Evolutionary conservation across 306 rosid genomes (phyloP).

Genomic region (Acmispon strigosus): DNA sequence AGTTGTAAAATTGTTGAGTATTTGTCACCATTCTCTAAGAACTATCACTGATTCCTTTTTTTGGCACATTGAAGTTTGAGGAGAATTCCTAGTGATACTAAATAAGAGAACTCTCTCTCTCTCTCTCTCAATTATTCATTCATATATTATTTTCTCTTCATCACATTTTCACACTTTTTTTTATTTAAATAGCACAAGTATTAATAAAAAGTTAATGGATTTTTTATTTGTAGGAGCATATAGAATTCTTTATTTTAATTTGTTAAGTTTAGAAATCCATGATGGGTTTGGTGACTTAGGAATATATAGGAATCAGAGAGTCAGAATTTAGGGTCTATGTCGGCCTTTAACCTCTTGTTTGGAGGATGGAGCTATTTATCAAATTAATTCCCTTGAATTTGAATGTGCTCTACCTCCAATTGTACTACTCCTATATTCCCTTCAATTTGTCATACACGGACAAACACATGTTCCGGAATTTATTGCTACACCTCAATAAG

Average conservation of each 20-base stretch:
- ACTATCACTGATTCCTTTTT: too few relatives aligned
- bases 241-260: too few relatives aligned
- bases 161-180: too few relatives aligned
- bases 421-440: neutral
- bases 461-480: neutral
- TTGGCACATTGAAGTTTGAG: too few relatives aligned
- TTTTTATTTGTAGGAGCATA: too few relatives aligned
- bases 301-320: neutral
- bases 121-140: too few relatives aligned
- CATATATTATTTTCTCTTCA: too few relatives aligned
- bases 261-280: neutral
- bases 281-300: neutral
- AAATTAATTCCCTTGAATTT: neutral
- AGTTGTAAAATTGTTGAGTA: neutral
- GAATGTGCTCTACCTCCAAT: neutral
- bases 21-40: neutral
- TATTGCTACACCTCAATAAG: too few relatives aligned
- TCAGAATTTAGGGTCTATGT: slow-evolving; percentile 14
- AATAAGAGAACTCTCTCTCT: neutral
- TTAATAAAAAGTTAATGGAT: too few relatives aligned
- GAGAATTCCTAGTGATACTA: neutral
- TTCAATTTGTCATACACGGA: neutral
- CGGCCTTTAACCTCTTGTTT: neutral
- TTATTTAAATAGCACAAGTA: too few relatives aligned
- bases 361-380: neutral